A percentile compares a stretch with the other conserved stretches of the same genome.
phyloP scores from a whole-genome alignment of 371 early-diverging fungal species.

The Choanephora cucurbitarum region DNA sequence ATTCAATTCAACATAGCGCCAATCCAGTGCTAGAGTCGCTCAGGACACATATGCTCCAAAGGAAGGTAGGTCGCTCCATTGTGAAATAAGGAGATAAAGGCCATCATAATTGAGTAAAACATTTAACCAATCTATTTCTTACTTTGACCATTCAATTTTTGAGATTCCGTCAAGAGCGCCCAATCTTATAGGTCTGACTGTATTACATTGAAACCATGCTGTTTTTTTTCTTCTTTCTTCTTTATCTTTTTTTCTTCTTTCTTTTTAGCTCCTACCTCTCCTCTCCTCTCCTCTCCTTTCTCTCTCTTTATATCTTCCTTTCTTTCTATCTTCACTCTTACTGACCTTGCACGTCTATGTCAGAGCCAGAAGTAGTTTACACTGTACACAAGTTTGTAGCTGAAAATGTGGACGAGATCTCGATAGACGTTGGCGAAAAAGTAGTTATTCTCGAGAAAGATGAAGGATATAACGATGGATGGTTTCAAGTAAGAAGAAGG shows the following conservation, averaged over 20 bases:
- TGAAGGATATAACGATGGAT: slow-evolving; percentile 76
- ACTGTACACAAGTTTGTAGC: slow-evolving; percentile 64
- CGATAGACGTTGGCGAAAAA: slow-evolving; percentile 68
- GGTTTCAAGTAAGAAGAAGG: slow-evolving; percentile 57
- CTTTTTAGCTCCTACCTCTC: no score
- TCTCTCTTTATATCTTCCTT: neutral
- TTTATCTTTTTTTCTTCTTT: neutral
- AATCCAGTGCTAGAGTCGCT: no score
- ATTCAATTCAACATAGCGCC: no score
- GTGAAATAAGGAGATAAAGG: no score
- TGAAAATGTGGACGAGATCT: slow-evolving; percentile 77
- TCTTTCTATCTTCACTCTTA: slow-evolving; percentile 6
- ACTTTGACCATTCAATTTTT: no score
- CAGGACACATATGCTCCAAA: no score
- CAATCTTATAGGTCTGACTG: neutral
- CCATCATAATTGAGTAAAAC: no score
- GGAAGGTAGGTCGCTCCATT: no score
- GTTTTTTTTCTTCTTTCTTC: slow-evolving; percentile 2
- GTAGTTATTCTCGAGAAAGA: slow-evolving; percentile 74
- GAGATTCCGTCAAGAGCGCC: no score
- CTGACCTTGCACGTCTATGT: slow-evolving; percentile 12
- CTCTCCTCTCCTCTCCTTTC: neutral
- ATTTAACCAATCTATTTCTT: no score
- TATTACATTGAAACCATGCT: neutral
- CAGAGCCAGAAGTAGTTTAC: slow-evolving; percentile 52